Evolutionary conservation across 1,284 basidiomycete species (phyloP).

Genomic region (Wallemia hederae): DNA sequence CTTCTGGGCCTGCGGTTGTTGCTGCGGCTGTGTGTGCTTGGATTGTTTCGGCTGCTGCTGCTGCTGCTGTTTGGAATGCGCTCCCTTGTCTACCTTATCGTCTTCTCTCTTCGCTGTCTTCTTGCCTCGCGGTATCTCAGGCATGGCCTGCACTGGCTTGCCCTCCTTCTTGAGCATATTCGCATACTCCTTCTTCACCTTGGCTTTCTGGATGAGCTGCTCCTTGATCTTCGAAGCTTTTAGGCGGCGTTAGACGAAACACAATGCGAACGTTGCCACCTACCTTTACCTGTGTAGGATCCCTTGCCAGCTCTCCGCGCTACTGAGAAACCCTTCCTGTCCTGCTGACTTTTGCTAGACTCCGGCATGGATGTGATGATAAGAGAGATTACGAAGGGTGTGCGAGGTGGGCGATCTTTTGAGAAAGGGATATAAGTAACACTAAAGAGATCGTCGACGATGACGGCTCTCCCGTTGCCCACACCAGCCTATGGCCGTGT

Average conservation of each 20-base stretch:
- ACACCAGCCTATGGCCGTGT: too few relatives aligned
- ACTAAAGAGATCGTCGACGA: too few relatives aligned
- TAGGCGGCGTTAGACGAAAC: background rate
- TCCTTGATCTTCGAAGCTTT: background rate
- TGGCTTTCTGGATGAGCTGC: background rate
- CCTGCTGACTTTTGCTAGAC: background rate
- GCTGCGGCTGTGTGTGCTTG: background rate
- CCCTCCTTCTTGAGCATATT: slow-evolving; percentile 1
- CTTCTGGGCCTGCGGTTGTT: too few relatives aligned
- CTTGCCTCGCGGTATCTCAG: background rate
- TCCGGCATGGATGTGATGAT: background rate
- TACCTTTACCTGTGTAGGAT: background rate
- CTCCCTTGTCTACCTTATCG: background rate
- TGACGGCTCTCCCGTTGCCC: too few relatives aligned
- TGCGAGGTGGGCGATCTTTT: too few relatives aligned
- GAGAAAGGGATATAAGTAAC: too few relatives aligned
- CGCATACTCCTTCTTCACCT: slow-evolving; percentile 3
- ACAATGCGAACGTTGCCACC: too few relatives aligned
- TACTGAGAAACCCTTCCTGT: background rate
- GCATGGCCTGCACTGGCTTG: background rate
- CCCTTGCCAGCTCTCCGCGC: background rate
- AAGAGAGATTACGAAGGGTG: too few relatives aligned
- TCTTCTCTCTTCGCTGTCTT: background rate
- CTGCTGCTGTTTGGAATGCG: background rate
- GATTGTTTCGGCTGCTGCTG: background rate